Evolutionary conservation across 805 yeast genomes (phyloP), one percentile per base, ranked within the genome.

Genomic region (Yarrowia bubula): DNA sequence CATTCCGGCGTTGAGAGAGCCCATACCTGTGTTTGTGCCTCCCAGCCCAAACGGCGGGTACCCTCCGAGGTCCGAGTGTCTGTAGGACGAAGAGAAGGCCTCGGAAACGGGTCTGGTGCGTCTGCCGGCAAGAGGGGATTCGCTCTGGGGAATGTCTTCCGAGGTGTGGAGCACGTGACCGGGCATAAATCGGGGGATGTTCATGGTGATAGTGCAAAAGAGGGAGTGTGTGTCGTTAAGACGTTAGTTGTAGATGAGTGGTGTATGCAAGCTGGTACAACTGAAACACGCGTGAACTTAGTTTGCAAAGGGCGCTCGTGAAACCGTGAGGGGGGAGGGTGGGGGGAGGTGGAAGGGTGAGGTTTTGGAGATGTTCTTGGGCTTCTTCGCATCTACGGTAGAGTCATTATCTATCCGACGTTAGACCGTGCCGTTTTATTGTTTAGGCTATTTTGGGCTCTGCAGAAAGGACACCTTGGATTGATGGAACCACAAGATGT

Each of bases 121-220:
- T 58, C 64, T 13, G 42, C 51, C 51, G 15, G 64, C 50, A 11
- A 58, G 35, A 13, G 64, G 64, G 22, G 64, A 58, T 10, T 58
- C 64, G 47, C 47, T 39, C 28, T 32, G 64, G 35, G 64, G 50
- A 18, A 58, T 43, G 18, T 58, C 64, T 58, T 58, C 64, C 8
- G 64, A 58, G 11, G 51, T 44, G 51, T 58, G 50, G 13, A 58
- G 51, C 28, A 43, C 51, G 64, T 58, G 64, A 10, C 64, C 51
- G 11, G 64, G 64, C 51, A 58, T 58, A 22, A 58, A 58, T 32
- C 64, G 17, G 42, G 64, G 51, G 43, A 58, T 58, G 61, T 55
- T 55, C 61, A 55, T 55, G 8, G 42, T 22, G 57, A 5, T 9
- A 6, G 28, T n/a, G n/a, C n/a, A 6, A 7, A 13, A 6, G 17